Evolutionary conservation across 176 grass and related monocot genomes (phyloP), one percentile per base, ranked within the genome.

Genomic region (Pontederia paniculata): DNA sequence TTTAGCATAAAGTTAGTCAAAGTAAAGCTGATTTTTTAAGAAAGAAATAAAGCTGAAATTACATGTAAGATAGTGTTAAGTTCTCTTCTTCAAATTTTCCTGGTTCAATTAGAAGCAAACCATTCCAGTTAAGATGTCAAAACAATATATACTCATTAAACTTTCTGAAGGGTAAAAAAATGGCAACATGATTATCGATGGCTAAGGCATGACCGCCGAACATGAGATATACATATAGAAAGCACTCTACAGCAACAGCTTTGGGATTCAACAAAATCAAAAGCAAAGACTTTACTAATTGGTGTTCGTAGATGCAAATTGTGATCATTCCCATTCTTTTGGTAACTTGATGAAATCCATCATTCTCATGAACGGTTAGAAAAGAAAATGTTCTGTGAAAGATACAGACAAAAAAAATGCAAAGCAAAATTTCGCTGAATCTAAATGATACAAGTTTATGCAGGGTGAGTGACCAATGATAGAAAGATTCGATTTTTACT

Each of bases 41-140:
- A n/a, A n/a, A n/a, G n/a, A 31, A 1, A 31, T 31, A 31, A 31
- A 31, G 25, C 5, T 31, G 25, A 48, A 12, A 45, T 45, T 10
- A 21, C 28, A 46, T 21, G 4, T 55, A 31, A 5, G 5, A n/a
- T n/a, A n/a, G n/a, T n/a, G n/a, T n/a, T 63, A 86, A 77, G 42
- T 89, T 89, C 55, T 96, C 76, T 10, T 89, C 90, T 47, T 87
- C 76, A n/a, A 47, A 87, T 87, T 81, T 97, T 86, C 75, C 93
- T 97, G 70, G 16, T 52, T 66, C n/a, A n/a, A n/a, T n/a, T 52
- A 66, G 10, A 41, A n/a, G n/a, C n/a, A n/a, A n/a, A n/a, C n/a
- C n/a, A n/a, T 0, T 59, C 37, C 4, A 44, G 17, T 10, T n/a
- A 46, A 23, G 58, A 17, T 15, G 25, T n/a, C 15, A 37, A 20